Evolutionary conservation across 2,329 filamentous ascomycete species (phyloP), one percentile per base, ranked within the genome.

Genomic region (Mariannaea sp.): DNA sequence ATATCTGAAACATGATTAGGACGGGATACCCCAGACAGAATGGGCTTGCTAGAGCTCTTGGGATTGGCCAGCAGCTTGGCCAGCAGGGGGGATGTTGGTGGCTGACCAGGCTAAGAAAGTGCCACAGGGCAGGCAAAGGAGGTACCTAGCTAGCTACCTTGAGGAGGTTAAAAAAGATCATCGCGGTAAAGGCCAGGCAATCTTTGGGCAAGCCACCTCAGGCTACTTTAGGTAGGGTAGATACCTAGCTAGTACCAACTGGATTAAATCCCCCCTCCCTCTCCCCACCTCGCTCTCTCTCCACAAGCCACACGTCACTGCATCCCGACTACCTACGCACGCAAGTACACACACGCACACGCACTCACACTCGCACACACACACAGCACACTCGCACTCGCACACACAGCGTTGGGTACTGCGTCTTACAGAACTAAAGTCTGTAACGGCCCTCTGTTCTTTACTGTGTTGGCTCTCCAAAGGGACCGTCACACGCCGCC

Each of bases 81-180:
- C 13, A n/a, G n/a, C n/a, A n/a, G 22, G 5, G 22, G 8, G 22
- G 22, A 8, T 8, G 22, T 24, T 35, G 29, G 14, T 39, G 27
- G 43, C 32, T 27, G 26, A 36, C 32, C 20, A 43, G 44, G 14
- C 41, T 13, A 30, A 35, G 4, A 22, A 22, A 49, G 41, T 45
- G 38, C 33, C 53, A 45, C 39, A 51, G 41, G 47, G 42, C 42
- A 56, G 46, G 58, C 12, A 12, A 12, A 12, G 26, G 26, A n/a
- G n/a, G n/a, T n/a, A n/a, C n/a, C n/a, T n/a, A n/a, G n/a, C n/a
- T n/a, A 56, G 61, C 54, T 38, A 20, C 35, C 13, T 22, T 24
- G 22, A 64, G 60, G 62, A 66, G 64, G 66, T 66, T 64, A 60
- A 8, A 64, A 62, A 64, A 66, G 64, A 66, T 66, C 64, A 60